phyloP scores from a whole-genome alignment of 371 early-diverging fungal species.

The Chytridium lagenaria region DNA sequence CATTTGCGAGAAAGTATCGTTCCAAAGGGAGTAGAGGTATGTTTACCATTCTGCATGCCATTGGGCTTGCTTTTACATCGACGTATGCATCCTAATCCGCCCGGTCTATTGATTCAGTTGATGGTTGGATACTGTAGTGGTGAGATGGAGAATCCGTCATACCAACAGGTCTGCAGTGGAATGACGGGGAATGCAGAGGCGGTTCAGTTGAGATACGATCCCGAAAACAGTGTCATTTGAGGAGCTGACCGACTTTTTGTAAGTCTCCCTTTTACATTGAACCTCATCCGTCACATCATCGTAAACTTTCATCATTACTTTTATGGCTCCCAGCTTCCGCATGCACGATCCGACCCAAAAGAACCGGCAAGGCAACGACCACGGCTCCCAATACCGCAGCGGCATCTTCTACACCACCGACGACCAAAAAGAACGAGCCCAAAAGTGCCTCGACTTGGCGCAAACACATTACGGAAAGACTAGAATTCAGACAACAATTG shows the following conservation, averaged over 20 bases:
- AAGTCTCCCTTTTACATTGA: slow-evolving; percentile 17
- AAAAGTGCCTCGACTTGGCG: slow-evolving; percentile 68
- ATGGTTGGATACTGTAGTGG: slow-evolving; percentile 53
- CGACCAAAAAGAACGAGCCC: slow-evolving; percentile 74
- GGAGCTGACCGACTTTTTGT: slow-evolving; percentile 75
- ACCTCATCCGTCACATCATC: not conserved
- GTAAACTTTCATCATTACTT: no score
- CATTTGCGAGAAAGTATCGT: slow-evolving; percentile 43
- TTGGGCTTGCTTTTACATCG: not conserved
- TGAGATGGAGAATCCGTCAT: slow-evolving; percentile 39
- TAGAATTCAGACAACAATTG: slow-evolving; percentile 46
- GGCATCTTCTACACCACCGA: slow-evolving; percentile 80
- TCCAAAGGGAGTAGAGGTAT: not conserved
- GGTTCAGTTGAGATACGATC: slow-evolving; percentile 75
- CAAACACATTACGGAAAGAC: slow-evolving; percentile 67
- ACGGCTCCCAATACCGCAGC: slow-evolving; percentile 67
- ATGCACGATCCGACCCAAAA: slow-evolving; percentile 80
- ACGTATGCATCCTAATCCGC: not conserved
- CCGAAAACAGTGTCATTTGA: slow-evolving; percentile 69
- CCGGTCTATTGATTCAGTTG: not conserved
- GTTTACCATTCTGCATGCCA: not conserved
- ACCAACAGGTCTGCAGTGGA: slow-evolving; percentile 71
- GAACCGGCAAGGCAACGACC: slow-evolving; percentile 59
- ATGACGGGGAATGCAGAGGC: slow-evolving; percentile 86
- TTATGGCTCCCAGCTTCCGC: slow-evolving; percentile 70